Evolutionary conservation across 495 filamentous ascomycete species (phyloP).

Genomic region (Neurospora sp.): DNA sequence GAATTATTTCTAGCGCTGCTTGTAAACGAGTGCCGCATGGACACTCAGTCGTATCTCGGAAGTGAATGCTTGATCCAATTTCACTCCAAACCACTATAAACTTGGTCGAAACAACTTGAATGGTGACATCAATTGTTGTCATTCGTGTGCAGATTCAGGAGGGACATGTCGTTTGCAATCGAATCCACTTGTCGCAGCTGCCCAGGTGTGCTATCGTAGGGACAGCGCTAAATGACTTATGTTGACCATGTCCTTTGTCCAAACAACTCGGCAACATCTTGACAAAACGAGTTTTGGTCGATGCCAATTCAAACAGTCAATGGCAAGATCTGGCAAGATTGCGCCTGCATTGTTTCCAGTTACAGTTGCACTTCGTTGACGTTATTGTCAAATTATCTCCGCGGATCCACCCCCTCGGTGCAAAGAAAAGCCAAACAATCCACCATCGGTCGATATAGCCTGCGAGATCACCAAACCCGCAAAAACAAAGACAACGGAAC

Average conservation of each 20-base stretch:
- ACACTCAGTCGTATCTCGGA: background rate
- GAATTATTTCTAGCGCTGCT: too few species aligned
- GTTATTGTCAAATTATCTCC: background rate
- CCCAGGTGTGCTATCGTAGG: background rate
- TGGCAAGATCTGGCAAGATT: background rate
- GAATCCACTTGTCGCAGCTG: background rate
- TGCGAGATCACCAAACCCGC: background rate
- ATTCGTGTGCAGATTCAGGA: background rate
- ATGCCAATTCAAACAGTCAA: too few species aligned
- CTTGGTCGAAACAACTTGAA: background rate
- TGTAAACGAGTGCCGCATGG: background rate
- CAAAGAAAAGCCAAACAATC: background rate
- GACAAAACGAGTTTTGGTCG: too few species aligned
- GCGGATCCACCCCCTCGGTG: background rate
- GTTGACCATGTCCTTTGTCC: background rate
- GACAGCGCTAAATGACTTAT: background rate
- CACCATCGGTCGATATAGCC: background rate
- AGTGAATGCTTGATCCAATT: background rate
- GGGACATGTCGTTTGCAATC: background rate
- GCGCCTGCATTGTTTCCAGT: background rate
- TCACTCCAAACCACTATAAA: background rate
- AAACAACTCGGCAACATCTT: background rate
- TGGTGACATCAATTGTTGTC: background rate
- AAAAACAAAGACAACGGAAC: background rate
- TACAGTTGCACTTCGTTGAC: background rate